Evolutionary conservation across 805 yeast species (phyloP), one percentile per base, ranked within the genome.

Genomic region (Kuraishia piskuri): DNA sequence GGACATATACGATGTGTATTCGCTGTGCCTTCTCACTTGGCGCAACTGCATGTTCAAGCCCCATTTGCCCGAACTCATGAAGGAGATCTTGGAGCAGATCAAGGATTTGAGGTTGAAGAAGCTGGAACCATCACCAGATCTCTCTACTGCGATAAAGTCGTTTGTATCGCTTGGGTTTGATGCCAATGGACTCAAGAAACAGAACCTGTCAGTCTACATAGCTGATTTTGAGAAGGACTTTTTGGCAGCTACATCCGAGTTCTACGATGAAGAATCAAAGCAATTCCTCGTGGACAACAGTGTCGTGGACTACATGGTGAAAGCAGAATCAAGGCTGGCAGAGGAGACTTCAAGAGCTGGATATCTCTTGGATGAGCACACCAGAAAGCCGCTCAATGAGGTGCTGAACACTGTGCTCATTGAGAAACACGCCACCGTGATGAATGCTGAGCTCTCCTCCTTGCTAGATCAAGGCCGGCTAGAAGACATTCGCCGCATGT

Each of bases 121-220:
- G 62, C 78, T 82, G 31, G 86, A 87, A 52, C 84, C 86, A 58
- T 80, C 86, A 46, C 73, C 78, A 50, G 77, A 80, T 51, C 75
- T 94, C 48, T 80, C 88, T 37, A 74, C 80, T 46, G 90, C 94
- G 0, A 87, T 92, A 57, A 86, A 83, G 61, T 91, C 97, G 1
- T 83, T 91, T 72, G 97, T 92, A 12, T 79, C 83, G 48, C 75
- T 94, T 58, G 98, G 99, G 3, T 85, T 95, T 60, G 98, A 94
- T 65, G 84, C 83, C 54, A 90, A 86, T 65, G 97, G 90, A 68
- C 77, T 88, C 67, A 90, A 88, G 70, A 90, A 90, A 64, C 82
- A 89, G 52, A 90, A 88, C 64, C 75, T 91, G 63, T 78, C 84
- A 21, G 90, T 91, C 31, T 94, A 94, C 70, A 82, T 86, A 58